Evolutionary conservation across 2,329 filamentous ascomycete species (phyloP), one percentile per base, ranked within the genome.

Genomic region (Exophiala mesophila): DNA sequence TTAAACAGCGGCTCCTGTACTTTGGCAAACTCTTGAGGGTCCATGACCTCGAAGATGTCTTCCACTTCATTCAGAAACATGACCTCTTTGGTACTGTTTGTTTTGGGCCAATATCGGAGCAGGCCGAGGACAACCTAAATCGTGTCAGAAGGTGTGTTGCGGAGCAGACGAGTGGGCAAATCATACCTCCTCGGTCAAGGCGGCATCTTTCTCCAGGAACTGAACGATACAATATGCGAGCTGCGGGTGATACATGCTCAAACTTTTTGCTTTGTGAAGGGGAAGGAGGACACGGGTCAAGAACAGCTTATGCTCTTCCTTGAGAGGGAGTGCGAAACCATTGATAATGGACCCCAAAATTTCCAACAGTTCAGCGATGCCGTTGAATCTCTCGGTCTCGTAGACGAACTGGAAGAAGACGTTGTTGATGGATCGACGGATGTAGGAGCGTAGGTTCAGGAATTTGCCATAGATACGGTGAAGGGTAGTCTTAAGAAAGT

Each of bases 361-460:
- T 64, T 98, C 92, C 24, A 98, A 76, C 20, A 98, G 73, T 65
- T 98, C 92, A 3, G 92, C 92, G 59, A 98, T 96, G 40, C 92
- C 92, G 58, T 98, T 98, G 72, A 98, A 97, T 45, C 92, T 80
- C 67, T 98, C 92, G 3, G 92, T 98, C 68, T 98, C 92, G 64
- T 98, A 98, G 47, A 88, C 89, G 66, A 98, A 98, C 63, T 98
- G 92, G 76, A 98, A 98, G 71, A 98, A 98, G 57, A 98, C 92
- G 60, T 98, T 97, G 78, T 98, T 98, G 76, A 98, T 98, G 43
- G 92, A 98, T 58, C 92, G 82, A 61, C 92, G 80, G 61, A 98
- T 98, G 66, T 94, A 98, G 20, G 92, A 97, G 47, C 92, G 83
- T 50, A 98, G 75, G 64, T 98, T 98, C 57, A 98, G 77, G 68